Percentiles rank a stretch among this genome's conserved stretches.
Evolutionary conservation across 2,329 filamentous ascomycete genomes (phyloP).

Genomic region (Colletotrichum sp.): DNA sequence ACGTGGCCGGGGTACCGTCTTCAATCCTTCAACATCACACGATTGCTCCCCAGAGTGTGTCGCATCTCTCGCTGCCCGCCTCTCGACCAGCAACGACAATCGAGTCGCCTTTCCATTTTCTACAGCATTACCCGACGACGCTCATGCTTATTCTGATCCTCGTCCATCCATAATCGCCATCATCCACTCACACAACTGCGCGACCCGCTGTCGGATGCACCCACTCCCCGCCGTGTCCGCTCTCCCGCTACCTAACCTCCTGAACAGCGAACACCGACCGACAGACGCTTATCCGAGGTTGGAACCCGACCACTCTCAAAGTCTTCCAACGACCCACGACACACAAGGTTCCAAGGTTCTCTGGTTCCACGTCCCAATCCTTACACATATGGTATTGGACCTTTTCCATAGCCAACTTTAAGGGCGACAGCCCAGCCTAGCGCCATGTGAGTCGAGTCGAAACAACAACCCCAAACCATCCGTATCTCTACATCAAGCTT

Average conservation of each 20-base stretch:
- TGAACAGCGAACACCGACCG: conserved; percentile 7
- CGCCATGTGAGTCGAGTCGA: conserved; percentile 23
- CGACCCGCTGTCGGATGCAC: conserved; percentile 20
- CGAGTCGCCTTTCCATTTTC: background rate
- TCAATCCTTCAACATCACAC: conserved; percentile 25
- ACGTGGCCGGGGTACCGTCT: conserved; percentile 20
- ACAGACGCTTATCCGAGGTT: conserved; percentile 19
- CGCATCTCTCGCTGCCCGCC: conserved; percentile 11
- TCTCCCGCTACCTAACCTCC: conserved; percentile 13
- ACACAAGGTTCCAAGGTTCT: conserved; percentile 13
- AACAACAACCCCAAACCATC: background rate
- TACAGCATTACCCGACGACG: background rate
- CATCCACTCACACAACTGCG: background rate
- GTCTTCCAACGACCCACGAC: conserved; percentile 21
- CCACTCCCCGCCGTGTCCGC: conserved; percentile 23
- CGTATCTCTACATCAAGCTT: background rate
- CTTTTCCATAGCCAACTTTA: conserved; percentile 16
- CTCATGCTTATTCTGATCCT: background rate
- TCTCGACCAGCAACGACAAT: background rate
- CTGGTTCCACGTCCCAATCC: conserved; percentile 22
- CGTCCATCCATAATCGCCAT: background rate
- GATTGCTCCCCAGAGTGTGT: conserved; percentile 11
- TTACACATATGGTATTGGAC: conserved; percentile 22
- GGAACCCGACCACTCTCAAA: conserved; percentile 21
- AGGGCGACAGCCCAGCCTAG: conserved; percentile 24